Evolutionary conservation across 495 filamentous ascomycete genomes (phyloP).

Genomic region (Cryomyces minteri): DNA sequence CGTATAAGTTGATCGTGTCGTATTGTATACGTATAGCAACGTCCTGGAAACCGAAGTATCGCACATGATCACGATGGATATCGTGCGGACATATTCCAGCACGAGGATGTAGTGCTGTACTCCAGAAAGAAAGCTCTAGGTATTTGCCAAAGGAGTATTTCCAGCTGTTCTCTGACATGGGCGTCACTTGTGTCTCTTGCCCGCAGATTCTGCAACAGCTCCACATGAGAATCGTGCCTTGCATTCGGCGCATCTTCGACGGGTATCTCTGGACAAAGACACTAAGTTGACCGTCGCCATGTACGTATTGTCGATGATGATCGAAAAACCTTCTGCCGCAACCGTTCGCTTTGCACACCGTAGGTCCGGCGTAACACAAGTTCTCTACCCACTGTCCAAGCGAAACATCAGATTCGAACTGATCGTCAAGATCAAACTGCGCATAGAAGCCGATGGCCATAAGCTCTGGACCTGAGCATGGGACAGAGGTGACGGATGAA

Average conservation of each 20-base stretch:
- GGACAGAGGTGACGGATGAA: constrained; percentile 76
- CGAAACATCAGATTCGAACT: constrained; percentile 73
- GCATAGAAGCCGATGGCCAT: constrained; percentile 73
- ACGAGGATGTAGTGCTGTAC: constrained; percentile 58
- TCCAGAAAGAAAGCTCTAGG: constrained; percentile 92
- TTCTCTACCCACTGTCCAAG: constrained; percentile 94
- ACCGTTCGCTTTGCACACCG: constrained; percentile 59
- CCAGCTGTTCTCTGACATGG: constrained; percentile 93
- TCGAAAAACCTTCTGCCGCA: constrained; percentile 83
- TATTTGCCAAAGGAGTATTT: constrained; percentile 99
- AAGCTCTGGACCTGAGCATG: constrained; percentile 76
- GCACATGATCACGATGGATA: constrained; percentile 74
- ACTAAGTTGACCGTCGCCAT: constrained; percentile 85
- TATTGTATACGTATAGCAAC: constrained; percentile 78
- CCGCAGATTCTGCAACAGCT: constrained; percentile 83
- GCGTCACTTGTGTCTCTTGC: constrained; percentile 71
- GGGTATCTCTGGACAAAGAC: constrained; percentile 66
- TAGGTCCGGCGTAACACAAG: constrained; percentile 55
- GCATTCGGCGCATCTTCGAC: constrained; percentile 46
- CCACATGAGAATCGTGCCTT: constrained; percentile 91
- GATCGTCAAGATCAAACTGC: constrained; percentile 53
- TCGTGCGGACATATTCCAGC: constrained; percentile 83
- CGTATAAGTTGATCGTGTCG: constrained; percentile 79
- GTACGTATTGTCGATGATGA: constrained; percentile 93
- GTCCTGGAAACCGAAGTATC: constrained; percentile 81